phyloP scores from a whole-genome alignment of 345 rosid species.

The Camelina sativa region DNA sequence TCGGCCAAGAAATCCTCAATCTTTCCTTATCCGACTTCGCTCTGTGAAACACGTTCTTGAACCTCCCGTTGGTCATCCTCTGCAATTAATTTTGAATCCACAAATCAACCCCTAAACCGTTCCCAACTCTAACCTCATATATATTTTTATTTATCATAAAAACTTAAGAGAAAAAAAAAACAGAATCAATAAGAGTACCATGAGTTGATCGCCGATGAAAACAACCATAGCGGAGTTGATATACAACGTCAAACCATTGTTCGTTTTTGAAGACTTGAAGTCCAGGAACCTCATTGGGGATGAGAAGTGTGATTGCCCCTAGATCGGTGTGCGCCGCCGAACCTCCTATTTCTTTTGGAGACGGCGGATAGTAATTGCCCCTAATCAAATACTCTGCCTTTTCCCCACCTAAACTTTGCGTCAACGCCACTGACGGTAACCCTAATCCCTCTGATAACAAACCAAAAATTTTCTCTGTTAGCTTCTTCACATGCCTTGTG shows the following conservation, averaged over 20 bases:
- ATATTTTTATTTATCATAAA: background rate
- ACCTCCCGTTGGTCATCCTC: constrained; percentile 2
- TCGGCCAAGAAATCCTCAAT: background rate
- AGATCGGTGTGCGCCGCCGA: background rate
- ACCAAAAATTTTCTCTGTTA: background rate
- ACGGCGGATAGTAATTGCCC: background rate
- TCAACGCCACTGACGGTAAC: background rate
- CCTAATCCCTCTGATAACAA: background rate
- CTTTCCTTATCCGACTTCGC: background rate
- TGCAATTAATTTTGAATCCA: background rate
- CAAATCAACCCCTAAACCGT: background rate
- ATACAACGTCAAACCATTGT: background rate
- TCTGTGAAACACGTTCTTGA: background rate
- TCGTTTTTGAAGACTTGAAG: constrained; percentile 3
- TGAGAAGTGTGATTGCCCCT: background rate
- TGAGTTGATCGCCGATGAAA: background rate
- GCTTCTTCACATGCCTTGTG: background rate
- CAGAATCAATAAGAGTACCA: background rate
- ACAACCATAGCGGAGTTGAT: background rate
- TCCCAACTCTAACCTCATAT: background rate
- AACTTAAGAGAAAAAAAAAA: background rate
- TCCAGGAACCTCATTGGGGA: constrained; percentile 3
- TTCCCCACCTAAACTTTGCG: background rate
- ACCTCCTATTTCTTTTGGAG: background rate
- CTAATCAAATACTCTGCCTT: background rate